A percentile compares a stretch with the other conserved stretches of the same genome.
phyloP scores from a whole-genome alignment of 352 stramenopile genomes.

The Phytophthora megakarya region DNA sequence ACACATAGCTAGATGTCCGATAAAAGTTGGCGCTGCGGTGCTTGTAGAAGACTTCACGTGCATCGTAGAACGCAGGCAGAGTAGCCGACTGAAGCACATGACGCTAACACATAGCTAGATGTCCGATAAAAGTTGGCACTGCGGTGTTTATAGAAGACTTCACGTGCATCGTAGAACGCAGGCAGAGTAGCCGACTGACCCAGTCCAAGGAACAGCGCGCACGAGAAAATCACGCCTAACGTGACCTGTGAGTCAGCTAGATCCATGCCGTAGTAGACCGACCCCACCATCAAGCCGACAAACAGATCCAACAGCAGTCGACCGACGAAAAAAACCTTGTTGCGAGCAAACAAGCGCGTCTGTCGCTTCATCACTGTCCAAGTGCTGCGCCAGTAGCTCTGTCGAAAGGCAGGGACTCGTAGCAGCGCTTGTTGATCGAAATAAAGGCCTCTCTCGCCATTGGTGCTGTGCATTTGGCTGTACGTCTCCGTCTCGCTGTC shows the following conservation, averaged over 20 bases:
- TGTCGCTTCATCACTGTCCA: slow-evolving; percentile 47
- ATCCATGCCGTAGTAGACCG: slow-evolving; percentile 46
- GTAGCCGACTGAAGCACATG: no score
- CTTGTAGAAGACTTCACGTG: slow-evolving; percentile 83
- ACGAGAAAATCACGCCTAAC: slow-evolving; percentile 76
- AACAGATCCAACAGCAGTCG: slow-evolving; percentile 42
- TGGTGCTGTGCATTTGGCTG: slow-evolving; percentile 23
- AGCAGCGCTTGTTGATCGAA: slow-evolving; percentile 45
- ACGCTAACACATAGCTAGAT: slow-evolving; percentile 74
- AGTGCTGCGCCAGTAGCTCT: slow-evolving; percentile 39
- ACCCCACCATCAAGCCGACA: slow-evolving; percentile 47
- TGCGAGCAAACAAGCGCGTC: slow-evolving; percentile 40
- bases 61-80: slow-evolving; percentile 60
- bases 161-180: slow-evolving; percentile 62
- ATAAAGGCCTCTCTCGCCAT: slow-evolving; percentile 34
- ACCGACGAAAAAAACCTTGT: slow-evolving; percentile 42
- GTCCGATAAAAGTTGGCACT: slow-evolving; percentile 84
- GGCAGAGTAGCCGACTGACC: slow-evolving; percentile 71
- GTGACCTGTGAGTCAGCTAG: slow-evolving; percentile 42
- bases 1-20: slow-evolving; percentile 70
- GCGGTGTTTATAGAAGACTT: slow-evolving; percentile 83
- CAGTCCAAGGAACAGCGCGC: slow-evolving; percentile 76
- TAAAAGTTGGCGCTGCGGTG: slow-evolving; percentile 87
- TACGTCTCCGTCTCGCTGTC: slow-evolving; percentile 34
- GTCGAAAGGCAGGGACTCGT: slow-evolving; percentile 44